Percentiles rank a stretch among this genome's conserved stretches.
These are phyloP conservation scores for Alternaria metachromatica DNA, from an alignment of 2,329 filamentous ascomycete species.

Conservation along the genomic window DNA sequence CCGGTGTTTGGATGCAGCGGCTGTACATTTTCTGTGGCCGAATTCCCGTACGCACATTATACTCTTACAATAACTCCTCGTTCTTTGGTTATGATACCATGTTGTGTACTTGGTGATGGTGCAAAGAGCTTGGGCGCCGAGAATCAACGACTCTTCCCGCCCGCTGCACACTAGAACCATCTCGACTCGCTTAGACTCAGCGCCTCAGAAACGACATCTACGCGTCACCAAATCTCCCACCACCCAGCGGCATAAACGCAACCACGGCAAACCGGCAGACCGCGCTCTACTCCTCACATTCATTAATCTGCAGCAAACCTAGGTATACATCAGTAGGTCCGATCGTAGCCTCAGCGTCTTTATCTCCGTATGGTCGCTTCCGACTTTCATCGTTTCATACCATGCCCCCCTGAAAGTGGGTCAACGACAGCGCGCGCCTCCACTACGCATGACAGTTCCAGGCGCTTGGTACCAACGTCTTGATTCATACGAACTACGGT, in stretches of 20 bases:
- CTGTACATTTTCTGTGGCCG: neutral
- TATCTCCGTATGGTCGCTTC: slow-evolving; percentile 3
- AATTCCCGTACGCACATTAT: neutral
- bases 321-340: neutral
- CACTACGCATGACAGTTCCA: slow-evolving; percentile 1
- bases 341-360: neutral
- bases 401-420: neutral
- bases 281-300: neutral
- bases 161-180: neutral
- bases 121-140: neutral
- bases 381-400: slow-evolving; percentile 8
- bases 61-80: neutral
- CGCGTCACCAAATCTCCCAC: slow-evolving; percentile 5
- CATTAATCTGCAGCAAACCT: neutral
- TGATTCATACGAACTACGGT: neutral
- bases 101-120: neutral
- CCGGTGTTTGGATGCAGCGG: neutral
- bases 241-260: neutral
- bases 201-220: neutral
- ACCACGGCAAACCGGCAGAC: neutral
- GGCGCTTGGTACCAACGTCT: neutral
- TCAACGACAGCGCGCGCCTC: slow-evolving; percentile 8
- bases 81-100: neutral
- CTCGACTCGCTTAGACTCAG: slow-evolving; percentile 2
- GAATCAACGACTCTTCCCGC: neutral